These are phyloP conservation scores for Dendrocalamus sinicus DNA, from an alignment of 176 grass and related monocot species.

Conservation along the genomic window DNA sequence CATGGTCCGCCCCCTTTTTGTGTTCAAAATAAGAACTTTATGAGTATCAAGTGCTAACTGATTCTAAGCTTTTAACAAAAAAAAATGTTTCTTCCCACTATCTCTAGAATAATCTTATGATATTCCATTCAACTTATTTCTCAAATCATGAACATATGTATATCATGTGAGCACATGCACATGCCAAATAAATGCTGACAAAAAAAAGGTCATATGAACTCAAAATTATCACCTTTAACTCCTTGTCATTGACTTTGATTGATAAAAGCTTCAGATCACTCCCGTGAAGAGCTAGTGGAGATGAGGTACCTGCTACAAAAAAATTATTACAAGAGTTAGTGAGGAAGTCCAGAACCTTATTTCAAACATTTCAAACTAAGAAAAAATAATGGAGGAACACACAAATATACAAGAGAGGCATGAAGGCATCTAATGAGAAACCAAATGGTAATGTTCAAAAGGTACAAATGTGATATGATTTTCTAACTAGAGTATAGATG, in stretches of 20 bases:
- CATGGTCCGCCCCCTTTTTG: not conserved
- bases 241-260: constrained; percentile 84
- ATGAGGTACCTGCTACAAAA: constrained; percentile 53
- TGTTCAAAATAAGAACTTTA: constrained; percentile 14
- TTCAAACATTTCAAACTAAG: constrained; percentile 1
- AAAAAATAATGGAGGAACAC: constrained; percentile 30
- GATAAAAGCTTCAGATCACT: constrained; percentile 83
- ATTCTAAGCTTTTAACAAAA: constrained; percentile 12
- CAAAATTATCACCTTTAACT: constrained; percentile 64
- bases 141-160: constrained; percentile 32
- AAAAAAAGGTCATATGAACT: constrained; percentile 26
- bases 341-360: constrained; percentile 4
- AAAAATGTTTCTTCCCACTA: not conserved
- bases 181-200: not conserved
- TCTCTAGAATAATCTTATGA: not conserved
- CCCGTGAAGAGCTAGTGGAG: constrained; percentile 85
- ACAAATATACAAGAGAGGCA: constrained; percentile 26
- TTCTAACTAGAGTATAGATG: not conserved
- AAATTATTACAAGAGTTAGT: constrained; percentile 19
- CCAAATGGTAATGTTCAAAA: constrained; percentile 20
- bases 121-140: constrained; percentile 10
- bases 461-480: not conserved
- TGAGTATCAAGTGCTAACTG: not conserved
- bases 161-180: constrained; percentile 16
- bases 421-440: constrained; percentile 16